Evolutionary conservation across 2,329 filamentous ascomycete genomes (phyloP), one percentile per base, ranked within the genome.

Genomic region (Apiospora sp.): DNA sequence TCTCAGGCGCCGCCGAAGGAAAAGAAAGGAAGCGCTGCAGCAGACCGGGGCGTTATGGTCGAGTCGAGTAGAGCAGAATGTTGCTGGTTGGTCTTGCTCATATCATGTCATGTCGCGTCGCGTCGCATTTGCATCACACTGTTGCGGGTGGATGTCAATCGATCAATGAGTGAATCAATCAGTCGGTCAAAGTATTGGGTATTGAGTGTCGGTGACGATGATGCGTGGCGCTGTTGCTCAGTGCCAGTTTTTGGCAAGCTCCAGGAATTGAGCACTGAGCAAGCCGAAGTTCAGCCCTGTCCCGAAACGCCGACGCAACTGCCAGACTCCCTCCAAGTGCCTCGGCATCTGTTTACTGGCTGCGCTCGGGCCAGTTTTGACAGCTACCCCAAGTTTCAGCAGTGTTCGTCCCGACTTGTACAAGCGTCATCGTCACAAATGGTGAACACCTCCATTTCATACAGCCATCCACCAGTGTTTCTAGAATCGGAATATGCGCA

Each of bases 201-300:
- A n/a, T 51, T 61, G 44, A 22, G 10, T n/a, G 54, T 37, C 54
- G 54, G 54, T 61, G 54, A 61, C 54, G 54, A 61, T 22, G 54
- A 61, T 61, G 54, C 30, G 30, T 13, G 14, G 49, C 49, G 49
- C 49, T 30, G 49, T 24, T 30, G 49, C 24, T 54, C 27, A 30
- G 24, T 13, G 5, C 13, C 10, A 2, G n/a, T 24, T 51, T 51
- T n/a, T 27, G n/a, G n/a, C n/a, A n/a, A n/a, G n/a, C n/a, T n/a
- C 37, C 37, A 41, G 37, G 37, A 41, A 41, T 7, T 41, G 37
- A 41, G 46, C 46, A 22, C 46, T 49, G 46, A 22, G 7, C 46
- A n/a, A 22, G 46, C 54, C 54, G 54, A 61, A 61, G 54, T 61
- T 61, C 54, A 34, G 54, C 30, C 54, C 54, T 34, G 54, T 61